A percentile compares a stretch with the other conserved stretches of the same genome.
phyloP scores from a whole-genome alignment of 2,329 filamentous ascomycete genomes.

The Hypoxylon sp. region DNA sequence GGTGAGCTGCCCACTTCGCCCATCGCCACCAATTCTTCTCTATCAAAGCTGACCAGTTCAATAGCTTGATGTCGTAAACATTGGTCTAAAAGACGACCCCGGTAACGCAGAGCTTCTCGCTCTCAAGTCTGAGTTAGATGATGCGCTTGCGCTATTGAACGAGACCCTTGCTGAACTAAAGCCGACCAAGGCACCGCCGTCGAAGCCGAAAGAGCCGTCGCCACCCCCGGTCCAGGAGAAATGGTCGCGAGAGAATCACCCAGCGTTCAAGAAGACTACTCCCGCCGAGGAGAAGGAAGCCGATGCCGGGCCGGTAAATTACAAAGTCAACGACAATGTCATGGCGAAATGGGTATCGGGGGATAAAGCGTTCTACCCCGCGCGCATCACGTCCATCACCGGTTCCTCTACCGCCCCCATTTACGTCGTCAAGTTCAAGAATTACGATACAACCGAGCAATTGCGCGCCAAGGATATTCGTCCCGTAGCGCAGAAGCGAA shows the following conservation, averaged over 20 bases:
- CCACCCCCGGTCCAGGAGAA: constrained; percentile 75
- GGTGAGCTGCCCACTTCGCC: constrained; percentile 56
- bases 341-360: constrained; percentile 92
- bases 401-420: constrained; percentile 92
- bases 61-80: constrained; percentile 83
- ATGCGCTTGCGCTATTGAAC: constrained; percentile 84
- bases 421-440: constrained; percentile 96
- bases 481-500: constrained; percentile 84
- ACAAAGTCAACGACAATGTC: constrained; percentile 90
- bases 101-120: constrained; percentile 83
- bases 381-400: constrained; percentile 92
- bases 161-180: constrained; percentile 86
- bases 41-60: constrained; percentile 20
- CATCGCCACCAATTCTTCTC: neutral
- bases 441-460: constrained; percentile 87
- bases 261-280: constrained; percentile 76
- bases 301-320: constrained; percentile 69
- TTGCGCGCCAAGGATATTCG: constrained; percentile 86
- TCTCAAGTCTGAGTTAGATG: constrained; percentile 85
- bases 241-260: constrained; percentile 86
- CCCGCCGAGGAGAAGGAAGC: constrained; percentile 66
- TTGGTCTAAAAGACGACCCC: constrained; percentile 83
- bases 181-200: constrained; percentile 66
- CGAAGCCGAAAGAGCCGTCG: constrained; percentile 59
- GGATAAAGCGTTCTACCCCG: constrained; percentile 91